phyloP scores from a whole-genome alignment of 2,329 filamentous ascomycete genomes.

The Periglandula ipomoeae region DNA sequence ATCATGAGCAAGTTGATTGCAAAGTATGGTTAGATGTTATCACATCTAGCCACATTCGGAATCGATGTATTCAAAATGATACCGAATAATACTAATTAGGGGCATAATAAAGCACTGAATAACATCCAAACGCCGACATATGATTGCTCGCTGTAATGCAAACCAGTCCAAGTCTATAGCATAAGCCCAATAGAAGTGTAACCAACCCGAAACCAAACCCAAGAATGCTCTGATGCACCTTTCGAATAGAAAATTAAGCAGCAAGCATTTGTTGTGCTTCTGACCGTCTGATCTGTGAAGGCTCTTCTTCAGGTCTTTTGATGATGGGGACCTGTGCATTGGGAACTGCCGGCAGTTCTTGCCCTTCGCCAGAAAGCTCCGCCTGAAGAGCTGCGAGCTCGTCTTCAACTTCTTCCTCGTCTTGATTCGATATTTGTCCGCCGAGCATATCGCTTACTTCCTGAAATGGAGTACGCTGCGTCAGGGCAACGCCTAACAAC shows the following conservation, averaged over 20 bases:
- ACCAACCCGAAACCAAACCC: not conserved
- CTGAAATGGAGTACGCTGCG: slow-evolving; percentile 31
- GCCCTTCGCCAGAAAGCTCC: slow-evolving; percentile 19
- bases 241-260: slow-evolving; percentile 11
- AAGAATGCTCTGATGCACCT: not conserved
- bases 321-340: slow-evolving; percentile 22
- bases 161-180: slow-evolving; percentile 7
- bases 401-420: slow-evolving; percentile 96
- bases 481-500: slow-evolving; percentile 5
- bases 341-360: slow-evolving; percentile 22
- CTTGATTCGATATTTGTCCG: slow-evolving; percentile 80
- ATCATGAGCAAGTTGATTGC: slow-evolving; percentile 68
- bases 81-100: not conserved
- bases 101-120: slow-evolving; percentile 5
- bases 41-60: not conserved
- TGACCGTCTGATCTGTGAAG: not conserved
- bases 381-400: slow-evolving; percentile 74
- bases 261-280: slow-evolving; percentile 34
- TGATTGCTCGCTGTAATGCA: slow-evolving; percentile 10
- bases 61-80: slow-evolving; percentile 7
- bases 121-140: slow-evolving; percentile 16
- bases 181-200: not conserved
- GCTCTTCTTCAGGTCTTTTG: not conserved
- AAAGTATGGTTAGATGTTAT: slow-evolving; percentile 50
- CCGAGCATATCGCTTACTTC: slow-evolving; percentile 89